Percentiles rank a stretch among this genome's conserved stretches.
phyloP scores from a whole-genome alignment of 2,329 filamentous ascomycete species.

The Xylariaceae sp. region DNA sequence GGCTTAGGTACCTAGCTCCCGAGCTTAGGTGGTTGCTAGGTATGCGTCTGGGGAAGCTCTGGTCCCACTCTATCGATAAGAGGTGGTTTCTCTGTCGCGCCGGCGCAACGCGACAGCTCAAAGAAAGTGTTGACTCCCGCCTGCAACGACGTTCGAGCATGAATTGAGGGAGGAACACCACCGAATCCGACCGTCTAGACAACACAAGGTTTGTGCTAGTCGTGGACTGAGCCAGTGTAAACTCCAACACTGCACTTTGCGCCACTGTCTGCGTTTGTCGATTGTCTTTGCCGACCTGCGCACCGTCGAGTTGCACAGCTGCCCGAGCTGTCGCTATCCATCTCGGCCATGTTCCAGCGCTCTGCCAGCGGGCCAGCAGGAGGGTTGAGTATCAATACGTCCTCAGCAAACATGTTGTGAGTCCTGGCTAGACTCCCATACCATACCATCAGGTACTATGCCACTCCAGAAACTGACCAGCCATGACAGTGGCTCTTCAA shows the following conservation, averaged over 20 bases:
- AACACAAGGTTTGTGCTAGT: no score
- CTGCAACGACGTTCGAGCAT: no score
- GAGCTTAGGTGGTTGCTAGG: no score
- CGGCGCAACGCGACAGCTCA: no score
- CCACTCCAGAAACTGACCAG: constrained; percentile 18
- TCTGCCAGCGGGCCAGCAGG: constrained; percentile 58
- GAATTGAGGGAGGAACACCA: no score
- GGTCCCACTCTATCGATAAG: no score
- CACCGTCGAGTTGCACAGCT: constrained; percentile 9
- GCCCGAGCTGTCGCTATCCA: constrained; percentile 10
- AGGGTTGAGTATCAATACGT: constrained; percentile 61
- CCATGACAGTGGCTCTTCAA: constrained; percentile 25
- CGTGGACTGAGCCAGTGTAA: not conserved
- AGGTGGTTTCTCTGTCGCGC: no score
- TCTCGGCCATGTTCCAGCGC: constrained; percentile 43
- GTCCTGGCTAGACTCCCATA: constrained; percentile 24
- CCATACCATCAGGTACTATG: constrained; percentile 5
- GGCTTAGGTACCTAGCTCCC: no score
- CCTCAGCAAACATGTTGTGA: constrained; percentile 55
- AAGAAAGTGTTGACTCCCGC: no score
- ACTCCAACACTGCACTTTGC: not conserved
- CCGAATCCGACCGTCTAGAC: no score
- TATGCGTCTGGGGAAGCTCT: no score
- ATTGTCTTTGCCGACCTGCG: not conserved
- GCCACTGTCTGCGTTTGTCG: not conserved